Evolutionary conservation across 2,329 filamentous ascomycete species (phyloP), one percentile per base, ranked within the genome.

Genomic region (Scedosporium aurantiacum): DNA sequence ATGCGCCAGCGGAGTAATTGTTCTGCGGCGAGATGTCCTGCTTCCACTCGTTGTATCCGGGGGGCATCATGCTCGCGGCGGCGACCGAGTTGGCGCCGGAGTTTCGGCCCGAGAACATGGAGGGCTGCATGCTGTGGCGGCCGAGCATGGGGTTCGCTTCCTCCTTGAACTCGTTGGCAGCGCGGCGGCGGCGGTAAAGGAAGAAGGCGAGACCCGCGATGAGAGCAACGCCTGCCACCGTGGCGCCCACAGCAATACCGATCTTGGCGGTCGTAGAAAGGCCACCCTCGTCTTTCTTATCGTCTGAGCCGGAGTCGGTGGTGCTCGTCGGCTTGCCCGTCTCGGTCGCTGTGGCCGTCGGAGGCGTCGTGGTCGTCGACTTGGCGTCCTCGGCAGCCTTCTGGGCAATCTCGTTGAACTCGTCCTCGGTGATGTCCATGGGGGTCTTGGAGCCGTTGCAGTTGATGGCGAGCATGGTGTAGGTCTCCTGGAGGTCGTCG

Each of bases 401-500:
- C 64, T 66, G 23, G 14, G 60, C 68, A 1, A 69, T 66, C 3
- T 64, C 63, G 57, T 79, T 61, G 63, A 79, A 82, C 21, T 76
- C 71, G 25, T 70, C 65, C 65, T 77, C 69, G 16, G 70, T 70
- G 0, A 83, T 66, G 27, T 66, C 67, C 21, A 83, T 67, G 0
- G 75, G 75, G 6, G 78, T 79, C 2, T 71, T 67, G 0, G 78
- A 79, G 25, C 72, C 68, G 2, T 68, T 65, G 66, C 81, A 83
- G 10, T 78, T 77, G 14, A 66, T 65, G 2, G 66, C 63, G 72
- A 83, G 74, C 3, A 70, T 77, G 5, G 69, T 66, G 65, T 79
- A 83, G 16, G 79, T 77, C 16, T 67, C 61, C 14, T 69, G 63
- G 5, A 82, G 64, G 54, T 81, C 76, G 23, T 23, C 65, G 0